Conservation (phyloP, 257 asterid species). For the Nicotiana attenuata region DNA sequence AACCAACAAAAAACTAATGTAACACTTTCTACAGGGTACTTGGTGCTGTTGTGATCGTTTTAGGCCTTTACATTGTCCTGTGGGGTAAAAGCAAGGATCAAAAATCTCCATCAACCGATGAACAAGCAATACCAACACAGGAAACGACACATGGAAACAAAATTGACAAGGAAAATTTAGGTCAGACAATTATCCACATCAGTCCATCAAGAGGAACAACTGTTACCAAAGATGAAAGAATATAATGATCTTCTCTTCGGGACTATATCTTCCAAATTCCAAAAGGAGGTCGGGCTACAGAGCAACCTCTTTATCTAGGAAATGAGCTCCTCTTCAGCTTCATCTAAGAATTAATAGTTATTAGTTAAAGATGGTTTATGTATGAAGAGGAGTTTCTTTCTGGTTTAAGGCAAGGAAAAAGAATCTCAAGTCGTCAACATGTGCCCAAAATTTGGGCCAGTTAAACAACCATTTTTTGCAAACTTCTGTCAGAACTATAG, state of each 20-base stretch:
- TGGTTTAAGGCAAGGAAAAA: neutral
- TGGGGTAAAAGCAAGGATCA: slow-evolving; percentile 87
- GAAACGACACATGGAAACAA: slow-evolving; percentile 20
- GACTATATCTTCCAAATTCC: neutral
- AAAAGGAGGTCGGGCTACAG: slow-evolving; percentile 1
- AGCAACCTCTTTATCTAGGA: slow-evolving; percentile 2
- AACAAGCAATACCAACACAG: slow-evolving; percentile 29
- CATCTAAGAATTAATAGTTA: neutral
- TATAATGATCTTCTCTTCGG: neutral
- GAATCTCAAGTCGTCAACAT: neutral
- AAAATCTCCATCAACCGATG: slow-evolving; percentile 21
- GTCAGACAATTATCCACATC: slow-evolving; percentile 30
- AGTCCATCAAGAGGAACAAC: slow-evolving; percentile 19
- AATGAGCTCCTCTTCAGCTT: slow-evolving; percentile 5
- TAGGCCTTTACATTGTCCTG: slow-evolving; percentile 80
- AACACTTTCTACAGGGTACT: slow-evolving; percentile 41
- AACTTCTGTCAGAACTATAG: neutral
- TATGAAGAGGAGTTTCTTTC: neutral
- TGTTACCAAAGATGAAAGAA: slow-evolving; percentile 16
- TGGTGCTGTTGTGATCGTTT: slow-evolving; percentile 72
- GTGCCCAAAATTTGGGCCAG: neutral
- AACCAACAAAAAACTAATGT: neutral
- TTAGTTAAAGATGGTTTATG: neutral
- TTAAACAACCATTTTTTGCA: neutral
- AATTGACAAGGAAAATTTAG: slow-evolving; percentile 9